phyloP scores from a whole-genome alignment of 495 filamentous ascomycete species.

The Parathielavia appendiculata region DNA sequence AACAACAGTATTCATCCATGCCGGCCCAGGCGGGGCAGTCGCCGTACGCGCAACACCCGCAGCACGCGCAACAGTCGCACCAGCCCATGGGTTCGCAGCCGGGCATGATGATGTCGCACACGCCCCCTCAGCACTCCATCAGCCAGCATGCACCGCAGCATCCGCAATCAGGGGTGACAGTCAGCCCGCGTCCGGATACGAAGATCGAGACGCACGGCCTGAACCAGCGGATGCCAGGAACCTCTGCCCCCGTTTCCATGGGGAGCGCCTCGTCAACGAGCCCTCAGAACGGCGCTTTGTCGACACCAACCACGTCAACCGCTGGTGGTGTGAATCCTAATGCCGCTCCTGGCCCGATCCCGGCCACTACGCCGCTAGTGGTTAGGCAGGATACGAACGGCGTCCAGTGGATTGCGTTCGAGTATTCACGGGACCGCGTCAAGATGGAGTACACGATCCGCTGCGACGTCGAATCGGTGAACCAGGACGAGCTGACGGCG shows the following conservation, averaged over 20 bases:
- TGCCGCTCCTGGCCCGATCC: conserved; percentile 95
- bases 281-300: conserved; percentile 48
- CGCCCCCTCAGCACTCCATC: conserved; percentile 46
- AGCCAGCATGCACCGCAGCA: conserved; percentile 44
- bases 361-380: conserved; percentile 92
- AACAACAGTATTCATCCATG: conserved; percentile 65
- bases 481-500: conserved; percentile 71
- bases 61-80: conserved; percentile 62
- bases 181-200: conserved; percentile 51
- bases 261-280: conserved; percentile 38
- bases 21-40: conserved; percentile 59
- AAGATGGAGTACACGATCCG: conserved; percentile 99
- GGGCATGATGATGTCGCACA: conserved; percentile 56
- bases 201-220: conserved; percentile 58
- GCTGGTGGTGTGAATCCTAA: conserved; percentile 65
- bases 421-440: conserved; percentile 93
- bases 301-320: conserved; percentile 42
- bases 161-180: conserved; percentile 50
- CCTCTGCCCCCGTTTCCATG: conserved; percentile 51
- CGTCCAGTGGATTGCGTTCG: conserved; percentile 98
- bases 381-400: conserved; percentile 94
- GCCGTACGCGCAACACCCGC: conserved; percentile 70
- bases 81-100: conserved; percentile 52
- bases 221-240: conserved; percentile 50
- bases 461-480: conserved; percentile 95